Evolutionary conservation across 768 basidiomycete genomes (phyloP).

Genomic region (Tylopilus subfusipes): DNA sequence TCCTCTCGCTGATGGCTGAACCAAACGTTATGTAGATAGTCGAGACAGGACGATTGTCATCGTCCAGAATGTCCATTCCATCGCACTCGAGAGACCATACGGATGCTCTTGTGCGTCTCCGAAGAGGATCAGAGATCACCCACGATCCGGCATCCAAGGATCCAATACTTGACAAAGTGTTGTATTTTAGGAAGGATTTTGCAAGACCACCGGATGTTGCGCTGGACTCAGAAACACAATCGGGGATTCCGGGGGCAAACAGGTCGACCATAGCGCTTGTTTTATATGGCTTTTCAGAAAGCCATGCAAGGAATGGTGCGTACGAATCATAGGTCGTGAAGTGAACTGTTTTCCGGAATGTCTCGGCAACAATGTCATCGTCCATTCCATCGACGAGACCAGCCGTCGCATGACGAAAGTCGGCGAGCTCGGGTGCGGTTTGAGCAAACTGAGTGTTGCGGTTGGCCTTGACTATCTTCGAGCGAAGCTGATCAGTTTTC

Average conservation of each 20-base stretch:
- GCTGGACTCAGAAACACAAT: slow-evolving; percentile 11
- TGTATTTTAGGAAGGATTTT: slow-evolving; percentile 13
- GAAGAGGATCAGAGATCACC: not conserved
- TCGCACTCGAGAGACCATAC: not conserved
- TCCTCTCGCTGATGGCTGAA: not conserved
- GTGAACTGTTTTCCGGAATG: slow-evolving; percentile 9
- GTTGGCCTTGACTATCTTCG: not conserved
- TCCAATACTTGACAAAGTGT: not conserved
- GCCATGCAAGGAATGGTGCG: slow-evolving; percentile 5
- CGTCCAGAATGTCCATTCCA: not conserved
- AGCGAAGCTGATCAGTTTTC: not conserved
- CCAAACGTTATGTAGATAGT: not conserved
- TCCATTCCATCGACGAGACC: not conserved
- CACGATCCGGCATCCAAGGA: not conserved
- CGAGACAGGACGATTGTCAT: not conserved
- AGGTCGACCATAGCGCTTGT: slow-evolving; percentile 1
- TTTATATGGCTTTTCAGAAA: slow-evolving; percentile 1
- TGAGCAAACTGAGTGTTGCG: not conserved
- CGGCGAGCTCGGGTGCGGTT: not conserved
- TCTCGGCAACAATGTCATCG: not conserved
- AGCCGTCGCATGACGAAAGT: not conserved
- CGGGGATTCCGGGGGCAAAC: slow-evolving; percentile 18
- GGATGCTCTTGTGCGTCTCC: not conserved
- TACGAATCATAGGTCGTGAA: slow-evolving; percentile 16
- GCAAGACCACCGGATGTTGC: slow-evolving; percentile 13